These are phyloP conservation scores for Polyporus arcularius DNA, from an alignment of 768 basidiomycete genomes.

Conservation along the genomic window DNA sequence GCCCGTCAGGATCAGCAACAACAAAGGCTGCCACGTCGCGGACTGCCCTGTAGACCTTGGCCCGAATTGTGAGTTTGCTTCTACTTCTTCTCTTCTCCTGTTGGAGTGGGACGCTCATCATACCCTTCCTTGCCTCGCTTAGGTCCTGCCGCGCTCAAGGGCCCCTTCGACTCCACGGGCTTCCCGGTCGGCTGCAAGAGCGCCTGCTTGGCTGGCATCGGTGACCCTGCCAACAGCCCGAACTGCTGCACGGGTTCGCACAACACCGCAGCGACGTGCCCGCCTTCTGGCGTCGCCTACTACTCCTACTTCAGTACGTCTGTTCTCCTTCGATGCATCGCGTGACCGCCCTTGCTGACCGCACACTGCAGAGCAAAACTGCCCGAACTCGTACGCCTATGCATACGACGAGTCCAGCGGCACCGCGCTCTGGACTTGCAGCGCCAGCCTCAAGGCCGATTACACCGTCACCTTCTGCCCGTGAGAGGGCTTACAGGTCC, in stretches of 20 bases:
- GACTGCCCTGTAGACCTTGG: constrained; percentile 40
- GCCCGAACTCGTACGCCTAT: constrained; percentile 51
- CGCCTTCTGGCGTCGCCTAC: constrained; percentile 43
- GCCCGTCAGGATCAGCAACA: constrained; percentile 36
- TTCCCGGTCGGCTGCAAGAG: constrained; percentile 46
- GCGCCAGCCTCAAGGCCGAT: constrained; percentile 34
- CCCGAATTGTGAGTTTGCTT: constrained; percentile 28
- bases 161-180: constrained; percentile 37
- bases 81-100: not conserved
- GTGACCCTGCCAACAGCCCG: constrained; percentile 49
- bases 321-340: not conserved
- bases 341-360: too few relatives aligned
- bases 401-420: constrained; percentile 51
- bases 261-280: constrained; percentile 57
- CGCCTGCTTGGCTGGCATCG: constrained; percentile 43
- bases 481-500: not conserved
- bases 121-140: not conserved
- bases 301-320: constrained; percentile 50
- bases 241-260: constrained; percentile 67
- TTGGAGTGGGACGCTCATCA: too few relatives aligned
- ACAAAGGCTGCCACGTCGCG: constrained; percentile 34
- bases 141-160: constrained; percentile 37
- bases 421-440: constrained; percentile 49
- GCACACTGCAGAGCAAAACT: constrained; percentile 37
- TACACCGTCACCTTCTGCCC: constrained; percentile 53